These are phyloP conservation scores for Microdochium nivale DNA, from an alignment of 2,329 filamentous ascomycete genomes.

Conservation along the genomic window DNA sequence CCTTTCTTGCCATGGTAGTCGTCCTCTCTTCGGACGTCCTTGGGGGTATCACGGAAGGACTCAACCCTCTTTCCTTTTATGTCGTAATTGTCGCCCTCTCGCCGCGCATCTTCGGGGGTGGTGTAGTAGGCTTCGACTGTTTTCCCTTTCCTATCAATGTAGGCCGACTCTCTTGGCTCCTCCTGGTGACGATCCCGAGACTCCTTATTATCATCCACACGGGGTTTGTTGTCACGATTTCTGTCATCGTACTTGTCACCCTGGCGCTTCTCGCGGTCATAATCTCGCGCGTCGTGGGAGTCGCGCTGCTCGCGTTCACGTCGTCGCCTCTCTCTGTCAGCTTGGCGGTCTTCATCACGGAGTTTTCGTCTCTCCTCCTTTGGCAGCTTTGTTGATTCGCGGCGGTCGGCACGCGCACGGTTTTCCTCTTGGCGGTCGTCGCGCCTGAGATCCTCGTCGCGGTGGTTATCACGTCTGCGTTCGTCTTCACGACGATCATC, in stretches of 20 bases:
- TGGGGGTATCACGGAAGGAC: constrained; percentile 8
- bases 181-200: constrained; percentile 9
- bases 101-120: constrained; percentile 5
- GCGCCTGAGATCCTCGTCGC: constrained; percentile 12
- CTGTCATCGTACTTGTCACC: constrained; percentile 18
- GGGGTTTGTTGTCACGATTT: constrained; percentile 16
- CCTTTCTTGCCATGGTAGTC: constrained; percentile 17
- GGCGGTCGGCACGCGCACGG: constrained; percentile 15
- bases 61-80: constrained; percentile 2
- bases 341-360: constrained; percentile 19
- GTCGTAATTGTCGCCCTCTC: constrained; percentile 22
- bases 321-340: constrained; percentile 12
- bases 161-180: constrained; percentile 14
- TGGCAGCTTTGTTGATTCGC: constrained; percentile 12
- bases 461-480: constrained; percentile 16
- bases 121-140: constrained; percentile 11
- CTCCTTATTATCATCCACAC: background rate
- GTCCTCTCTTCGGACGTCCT: constrained; percentile 7
- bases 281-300: constrained; percentile 8
- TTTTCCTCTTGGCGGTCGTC: constrained; percentile 14
- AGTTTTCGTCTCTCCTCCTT: constrained; percentile 13
- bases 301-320: constrained; percentile 13
- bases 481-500: constrained; percentile 10
- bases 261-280: constrained; percentile 10
- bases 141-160: constrained; percentile 19